Base-by-base conservation (phyloP, 306 rosid species). In the Argentina anserina region DNA sequence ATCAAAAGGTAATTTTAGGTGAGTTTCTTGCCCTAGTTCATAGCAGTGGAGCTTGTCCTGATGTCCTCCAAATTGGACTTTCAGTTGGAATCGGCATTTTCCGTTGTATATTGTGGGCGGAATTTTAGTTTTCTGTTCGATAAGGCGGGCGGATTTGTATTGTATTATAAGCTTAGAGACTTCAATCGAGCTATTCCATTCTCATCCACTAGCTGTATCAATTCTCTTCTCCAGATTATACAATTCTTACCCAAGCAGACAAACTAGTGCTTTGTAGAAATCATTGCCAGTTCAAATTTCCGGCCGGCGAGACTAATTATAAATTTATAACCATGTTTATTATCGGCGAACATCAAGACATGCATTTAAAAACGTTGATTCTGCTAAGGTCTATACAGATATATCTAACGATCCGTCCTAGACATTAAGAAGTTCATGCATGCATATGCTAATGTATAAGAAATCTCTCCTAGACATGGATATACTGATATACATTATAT, bases 51-150 rank as follows among this genome's bases (percentile, higher is more conserved):
- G 62, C 62, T 12, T 34, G 67, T 61, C 12, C 25, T 17, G 34
- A 4, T 34, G 67, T 61, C 12, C 25, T 17, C 15, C 67, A 3
- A 7, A 33, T 8, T 61, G 67, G 43, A 61, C 67, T 61, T 33
- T 18, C 1, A 33, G 43, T 34, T 61, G 42, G 67, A 61, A 34
- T 7, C 25, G 10, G 12, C 67, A 33, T 31, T 33, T 33, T 36
- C 66, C 15, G 66, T 5, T 61, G 41, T 42, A 61, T 33, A 34
- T 33, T 34, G 67, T 61, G 43, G 67, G 67, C 43, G 67, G 67
- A 34, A 17, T 20, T 43, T 12, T 42, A 1, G 11, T 42, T 42
- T 13, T 14, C 17, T 13, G 11, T 42, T 11, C 12, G 11, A 41
- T 1, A 41, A 41, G 3, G 40, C 18, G 41, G 66, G 66, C 25